Evolutionary conservation across 345 rosid species (phyloP), one percentile per base, ranked within the genome.

Genomic region (Hibiscus syriacus): DNA sequence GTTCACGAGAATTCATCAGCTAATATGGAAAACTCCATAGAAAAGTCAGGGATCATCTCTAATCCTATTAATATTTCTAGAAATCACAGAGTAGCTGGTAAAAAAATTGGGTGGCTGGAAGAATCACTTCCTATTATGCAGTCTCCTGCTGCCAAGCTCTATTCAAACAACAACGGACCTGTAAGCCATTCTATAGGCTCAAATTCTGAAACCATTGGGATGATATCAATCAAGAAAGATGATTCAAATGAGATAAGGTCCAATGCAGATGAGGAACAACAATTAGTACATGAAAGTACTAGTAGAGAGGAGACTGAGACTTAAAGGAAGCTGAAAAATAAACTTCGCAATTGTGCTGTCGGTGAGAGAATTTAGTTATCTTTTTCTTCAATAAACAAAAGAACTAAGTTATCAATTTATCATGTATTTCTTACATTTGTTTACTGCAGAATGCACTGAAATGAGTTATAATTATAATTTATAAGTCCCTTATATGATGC

Each of bases 61-160:
- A 70, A 64, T 66, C 83, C 92, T 61, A 77, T 90, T 66, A 75
- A 20, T 56, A 80, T 87, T 66, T 75, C 77, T 71, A 77, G 68
- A 64, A 74, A 55, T 75, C 73, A 60, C 32, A 70, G 48, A 45
- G 55, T 62, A 19, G 27, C 52, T 49, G 68, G 64, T 61, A 80
- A 81, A 22, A 82, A 78, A 54, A 66, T 46, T 73, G 79, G 70
- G 55, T 48, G 77, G 75, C 70, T 76, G 38, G 82, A 57, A 46
- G 89, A 79, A 77, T 93, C 97, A 71, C 80, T 93, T 73, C 98
- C 98, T 2, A 74, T 71, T 74, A 79, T 84, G 74, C 70, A 81
- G 78, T 78, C 76, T 43, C 70, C 63, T 19, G 29, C 27, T 64
- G 68, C 63, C 19, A 68, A 64, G 62, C 61, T 83, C 38, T 84